These are phyloP conservation scores for Candida namnaoensis DNA, from an alignment of 805 yeast species.

Conservation along the genomic window DNA sequence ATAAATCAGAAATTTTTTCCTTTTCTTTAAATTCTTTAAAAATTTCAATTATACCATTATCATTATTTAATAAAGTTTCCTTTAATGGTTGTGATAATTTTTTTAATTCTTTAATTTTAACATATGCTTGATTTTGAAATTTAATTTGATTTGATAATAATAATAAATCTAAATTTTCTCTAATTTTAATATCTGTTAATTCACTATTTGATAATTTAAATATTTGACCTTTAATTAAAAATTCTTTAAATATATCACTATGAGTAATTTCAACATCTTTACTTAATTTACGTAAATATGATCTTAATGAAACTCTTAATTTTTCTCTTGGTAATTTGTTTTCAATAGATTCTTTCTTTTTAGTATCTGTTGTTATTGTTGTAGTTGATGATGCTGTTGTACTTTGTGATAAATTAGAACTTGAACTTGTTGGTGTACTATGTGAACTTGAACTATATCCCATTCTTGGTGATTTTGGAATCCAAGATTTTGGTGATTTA, in stretches of 20 bases:
- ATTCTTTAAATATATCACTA: slow-evolving; percentile 41
- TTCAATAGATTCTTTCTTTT: slow-evolving; percentile 2
- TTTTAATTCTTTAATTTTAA: slow-evolving; percentile 44
- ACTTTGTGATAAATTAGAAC: neutral
- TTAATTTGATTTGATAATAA: slow-evolving; percentile 53
- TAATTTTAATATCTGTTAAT: slow-evolving; percentile 41
- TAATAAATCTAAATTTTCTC: slow-evolving; percentile 56
- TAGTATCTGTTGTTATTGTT: too few species aligned
- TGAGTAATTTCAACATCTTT: slow-evolving; percentile 47
- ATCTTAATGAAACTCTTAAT: slow-evolving; percentile 68
- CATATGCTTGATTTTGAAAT: slow-evolving; percentile 64
- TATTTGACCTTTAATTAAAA: slow-evolving; percentile 36
- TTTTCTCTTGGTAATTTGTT: slow-evolving; percentile 56
- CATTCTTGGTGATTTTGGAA: neutral
- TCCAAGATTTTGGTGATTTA: neutral
- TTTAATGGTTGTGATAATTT: slow-evolving; percentile 53
- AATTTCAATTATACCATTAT: slow-evolving; percentile 48
- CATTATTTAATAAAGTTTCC: slow-evolving; percentile 37
- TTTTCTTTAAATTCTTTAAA: slow-evolving; percentile 60
- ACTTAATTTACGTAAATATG: slow-evolving; percentile 51
- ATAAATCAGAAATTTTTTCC: slow-evolving; percentile 42
- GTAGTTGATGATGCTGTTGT: neutral
- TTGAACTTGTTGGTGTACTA: neutral
- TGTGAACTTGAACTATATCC: neutral
- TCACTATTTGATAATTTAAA: slow-evolving; percentile 32